Evolutionary conservation across 805 yeast genomes (phyloP).

Genomic region (Saturnispora bothae): DNA sequence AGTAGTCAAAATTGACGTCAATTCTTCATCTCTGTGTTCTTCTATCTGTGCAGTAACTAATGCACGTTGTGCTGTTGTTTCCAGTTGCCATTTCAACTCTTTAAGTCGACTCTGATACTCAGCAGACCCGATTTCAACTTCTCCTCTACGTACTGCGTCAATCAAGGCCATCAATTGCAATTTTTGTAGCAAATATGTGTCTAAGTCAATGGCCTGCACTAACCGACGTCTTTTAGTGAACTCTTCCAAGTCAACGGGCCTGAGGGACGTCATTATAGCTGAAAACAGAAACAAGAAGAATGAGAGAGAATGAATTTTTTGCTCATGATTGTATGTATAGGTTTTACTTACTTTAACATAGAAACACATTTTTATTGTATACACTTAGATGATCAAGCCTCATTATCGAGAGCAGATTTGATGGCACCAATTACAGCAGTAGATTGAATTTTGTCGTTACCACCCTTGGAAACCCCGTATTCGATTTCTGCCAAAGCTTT

Average conservation of each 20-base stretch:
- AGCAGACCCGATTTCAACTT: slow-evolving; percentile 10
- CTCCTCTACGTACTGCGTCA: slow-evolving; percentile 12
- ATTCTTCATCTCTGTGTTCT: slow-evolving; percentile 13
- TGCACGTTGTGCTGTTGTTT: neutral
- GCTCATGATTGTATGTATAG: too few relatives aligned
- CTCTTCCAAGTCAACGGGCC: slow-evolving; percentile 11
- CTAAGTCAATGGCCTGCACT: slow-evolving; percentile 24
- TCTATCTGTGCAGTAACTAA: slow-evolving; percentile 2
- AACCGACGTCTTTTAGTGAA: slow-evolving; percentile 23
- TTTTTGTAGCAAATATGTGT: slow-evolving; percentile 18
- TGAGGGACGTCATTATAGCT: slow-evolving; percentile 2
- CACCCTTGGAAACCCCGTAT: slow-evolving; percentile 85
- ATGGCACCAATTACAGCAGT: slow-evolving; percentile 86
- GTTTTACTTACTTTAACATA: too few relatives aligned
- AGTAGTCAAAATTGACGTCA: slow-evolving; percentile 14
- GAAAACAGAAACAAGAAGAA: too few relatives aligned
- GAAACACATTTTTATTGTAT: too few relatives aligned
- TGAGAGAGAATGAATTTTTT: too few relatives aligned
- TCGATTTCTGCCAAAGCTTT: slow-evolving; percentile 78
- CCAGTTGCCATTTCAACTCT: neutral
- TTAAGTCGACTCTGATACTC: slow-evolving; percentile 15
- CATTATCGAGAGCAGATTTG: slow-evolving; percentile 50
- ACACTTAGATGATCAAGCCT: slow-evolving; percentile 16
- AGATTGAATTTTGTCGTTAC: slow-evolving; percentile 80
- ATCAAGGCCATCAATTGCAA: slow-evolving; percentile 14